Evolutionary conservation across 768 basidiomycete species (phyloP).

Genomic region (Pleurotus tuber-regium): DNA sequence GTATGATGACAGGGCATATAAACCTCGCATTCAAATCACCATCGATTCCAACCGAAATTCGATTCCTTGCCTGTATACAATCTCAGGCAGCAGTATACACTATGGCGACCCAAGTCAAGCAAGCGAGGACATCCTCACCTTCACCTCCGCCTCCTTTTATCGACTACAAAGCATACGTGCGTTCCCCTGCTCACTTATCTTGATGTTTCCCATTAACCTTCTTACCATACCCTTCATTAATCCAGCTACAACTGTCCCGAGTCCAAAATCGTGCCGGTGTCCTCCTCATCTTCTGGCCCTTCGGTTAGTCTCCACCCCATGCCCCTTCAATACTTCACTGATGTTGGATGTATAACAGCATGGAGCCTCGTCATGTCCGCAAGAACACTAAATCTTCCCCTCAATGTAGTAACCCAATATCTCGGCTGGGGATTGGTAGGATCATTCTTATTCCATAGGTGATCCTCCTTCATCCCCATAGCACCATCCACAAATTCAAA

Average conservation of each 20-base stretch:
- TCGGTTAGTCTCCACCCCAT: background rate
- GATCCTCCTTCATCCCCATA: background rate
- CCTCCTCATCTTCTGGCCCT: conserved; percentile 1
- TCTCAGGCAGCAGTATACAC: too few relatives aligned
- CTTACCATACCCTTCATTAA: too few relatives aligned
- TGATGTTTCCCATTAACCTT: background rate
- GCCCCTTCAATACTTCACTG: background rate
- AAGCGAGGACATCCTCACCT: too few relatives aligned
- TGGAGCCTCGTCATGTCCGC: background rate
- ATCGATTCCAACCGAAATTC: too few relatives aligned
- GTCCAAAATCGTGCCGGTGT: background rate
- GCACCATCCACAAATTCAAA: background rate
- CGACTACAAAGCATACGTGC: background rate
- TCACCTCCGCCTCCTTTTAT: too few relatives aligned
- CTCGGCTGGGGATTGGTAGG: background rate
- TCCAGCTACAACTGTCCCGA: background rate
- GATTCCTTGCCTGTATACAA: too few relatives aligned
- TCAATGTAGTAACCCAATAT: background rate
- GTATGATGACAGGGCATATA: too few relatives aligned
- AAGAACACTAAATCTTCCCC: background rate
- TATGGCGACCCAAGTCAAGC: too few relatives aligned
- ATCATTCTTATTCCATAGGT: background rate
- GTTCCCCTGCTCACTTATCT: background rate
- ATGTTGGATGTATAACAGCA: background rate
- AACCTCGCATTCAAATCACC: too few relatives aligned